Base-by-base conservation (phyloP, 495 filamentous ascomycete species). In the Penicillium paradoxum region DNA sequence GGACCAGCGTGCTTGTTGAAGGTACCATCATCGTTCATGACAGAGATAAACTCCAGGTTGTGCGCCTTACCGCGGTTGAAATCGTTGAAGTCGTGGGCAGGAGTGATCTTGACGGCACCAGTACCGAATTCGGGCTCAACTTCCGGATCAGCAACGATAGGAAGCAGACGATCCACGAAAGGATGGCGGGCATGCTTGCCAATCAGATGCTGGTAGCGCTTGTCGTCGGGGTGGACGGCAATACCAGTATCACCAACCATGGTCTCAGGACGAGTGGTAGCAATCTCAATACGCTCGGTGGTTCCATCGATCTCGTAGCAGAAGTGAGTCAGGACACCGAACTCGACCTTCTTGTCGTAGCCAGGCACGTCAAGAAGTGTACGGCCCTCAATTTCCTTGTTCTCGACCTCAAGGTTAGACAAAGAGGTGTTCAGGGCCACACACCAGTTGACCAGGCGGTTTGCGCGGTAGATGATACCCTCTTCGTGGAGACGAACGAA, bases 361-460 rank as follows among this genome's bases (percentile, higher is more conserved):
- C 83, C 83, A 10, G 81, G 83, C 37, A 89, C 82, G 56, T 82
- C 79, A 21, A 85, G 69, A 21, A 84, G 69, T 13, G 86, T 89
- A 33, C 83, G 79, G 32, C 82, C 85, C 49, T 73, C 70, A 44
- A 91, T 69, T 46, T 90, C 87, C 69, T 87, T 84, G 63, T 87
- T 83, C 19, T 85, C 80, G 21, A 91, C 87, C 60, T 91, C 87
- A 21, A 91, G 77, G 67, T 85, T 88, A 42, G 83, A 87, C 33
- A 91, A 70, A 6, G 87, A 83, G n/a, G 87, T 91, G 60, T 84
- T 86, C 45, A 90, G 70, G 33, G 79, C 73, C 18, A 79, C 79
- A 71, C 83, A 88, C 87, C 87, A 91, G 67, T 90, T 89, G 42
- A 91, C 87, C 47, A 91, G 79, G 45, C 84, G 78, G 63, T 88